Base-by-base conservation (phyloP, 2,329 filamentous ascomycete species). In the Aphanoascus verrucosus region DNA sequence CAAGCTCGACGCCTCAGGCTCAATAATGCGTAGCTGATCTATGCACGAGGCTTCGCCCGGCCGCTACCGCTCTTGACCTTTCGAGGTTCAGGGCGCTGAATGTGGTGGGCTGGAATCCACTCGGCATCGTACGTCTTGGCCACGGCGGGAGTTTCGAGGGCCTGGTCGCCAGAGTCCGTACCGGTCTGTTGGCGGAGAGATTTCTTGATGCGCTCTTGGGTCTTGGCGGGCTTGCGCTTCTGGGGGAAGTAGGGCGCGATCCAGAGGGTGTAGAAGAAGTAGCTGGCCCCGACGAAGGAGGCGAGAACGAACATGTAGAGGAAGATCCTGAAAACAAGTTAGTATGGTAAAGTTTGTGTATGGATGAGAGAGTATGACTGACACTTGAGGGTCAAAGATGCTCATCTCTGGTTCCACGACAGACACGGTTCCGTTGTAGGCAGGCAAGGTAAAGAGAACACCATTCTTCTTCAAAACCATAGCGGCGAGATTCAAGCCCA, bases 221-320 rank as follows among this genome's bases (percentile, higher is more conserved):
- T 74, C 69, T 80, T 80, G 62, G 75, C 77, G 54, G 75, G 69
- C 58, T 77, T 75, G 64, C 74, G 75, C 71, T 82, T 83, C 77
- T 95, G 88, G 47, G 93, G 91, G 78, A 97, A 95, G 67, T 98
- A 86, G 12, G 89, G 84, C 64, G 89, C 87, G 72, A 98, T 86
- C 89, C 91, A 97, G 65, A 91, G 94, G 77, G 85, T 93, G 81
- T 98, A 98, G 74, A 96, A 88, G 72, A 95, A 95, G 82, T 91
- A 96, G 68, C 85, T 81, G 52, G 84, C 88, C 58, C 86, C 89
- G 60, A 74, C 82, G 68, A 94, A 94, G 58, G 78, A 80, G 57
- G 79, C 83, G 52, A 84, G 77, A 63, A 98, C 85, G 77, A 97
- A 84, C 68, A 95, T 78, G 77, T 97, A 97, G 58, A 98, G 83